Percentiles rank a stretch among this genome's conserved stretches.
phyloP scores from a whole-genome alignment of 164 flowering plant species.

The Dillenia suffruticosa region DNA sequence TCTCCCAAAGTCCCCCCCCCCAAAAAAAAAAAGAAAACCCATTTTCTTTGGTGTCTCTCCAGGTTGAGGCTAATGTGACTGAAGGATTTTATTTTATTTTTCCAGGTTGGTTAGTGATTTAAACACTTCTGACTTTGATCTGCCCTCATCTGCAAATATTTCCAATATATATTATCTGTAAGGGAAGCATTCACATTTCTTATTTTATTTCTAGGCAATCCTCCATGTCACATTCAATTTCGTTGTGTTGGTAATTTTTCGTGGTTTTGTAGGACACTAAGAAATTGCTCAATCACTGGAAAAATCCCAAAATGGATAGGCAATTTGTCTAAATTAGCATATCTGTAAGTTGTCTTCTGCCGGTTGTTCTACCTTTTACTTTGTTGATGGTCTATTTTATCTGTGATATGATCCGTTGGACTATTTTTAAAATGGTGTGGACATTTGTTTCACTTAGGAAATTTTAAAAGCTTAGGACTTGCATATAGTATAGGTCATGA shows the following conservation, averaged over 20 bases:
- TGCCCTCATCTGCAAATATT: not conserved
- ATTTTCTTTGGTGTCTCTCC: not conserved
- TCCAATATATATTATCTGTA: not conserved
- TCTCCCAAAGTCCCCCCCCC: too few relatives aligned
- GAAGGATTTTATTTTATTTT: not conserved
- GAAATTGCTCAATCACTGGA: not conserved
- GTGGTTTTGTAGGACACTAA: not conserved
- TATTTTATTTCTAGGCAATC: not conserved
- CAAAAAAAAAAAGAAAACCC: not conserved
- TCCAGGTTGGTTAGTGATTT: constrained; percentile 1
- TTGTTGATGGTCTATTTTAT: not conserved
- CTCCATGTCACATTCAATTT: not conserved
- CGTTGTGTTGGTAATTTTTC: too few relatives aligned
- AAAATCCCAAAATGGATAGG: not conserved
- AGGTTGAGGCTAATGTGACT: not conserved
- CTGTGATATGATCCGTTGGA: too few relatives aligned
- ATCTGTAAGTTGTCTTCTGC: not conserved
- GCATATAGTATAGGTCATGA: too few relatives aligned
- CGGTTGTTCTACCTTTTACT: not conserved
- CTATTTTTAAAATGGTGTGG: not conserved
- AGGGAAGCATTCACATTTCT: not conserved
- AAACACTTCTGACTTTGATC: not conserved
- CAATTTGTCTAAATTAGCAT: not conserved
- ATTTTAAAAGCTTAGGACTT: too few relatives aligned
- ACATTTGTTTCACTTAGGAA: not conserved